Percentiles rank a stretch among this genome's conserved stretches.
These are phyloP conservation scores for Aspergillus hortae DNA, from an alignment of 2,329 filamentous ascomycete species.

Conservation along the genomic window DNA sequence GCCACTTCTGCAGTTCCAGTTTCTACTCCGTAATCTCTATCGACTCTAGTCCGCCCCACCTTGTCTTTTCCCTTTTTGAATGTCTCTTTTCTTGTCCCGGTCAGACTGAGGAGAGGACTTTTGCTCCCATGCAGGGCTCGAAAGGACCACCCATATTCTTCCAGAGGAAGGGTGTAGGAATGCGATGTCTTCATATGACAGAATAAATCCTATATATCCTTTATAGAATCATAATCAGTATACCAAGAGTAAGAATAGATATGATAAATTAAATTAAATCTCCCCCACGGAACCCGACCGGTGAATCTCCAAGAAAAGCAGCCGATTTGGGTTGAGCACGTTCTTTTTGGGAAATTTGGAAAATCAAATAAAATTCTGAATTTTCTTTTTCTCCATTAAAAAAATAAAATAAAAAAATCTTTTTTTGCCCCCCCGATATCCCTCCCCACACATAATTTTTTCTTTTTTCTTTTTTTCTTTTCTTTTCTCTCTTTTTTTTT, in stretches of 20 bases:
- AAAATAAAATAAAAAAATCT: no score
- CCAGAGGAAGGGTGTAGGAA: background rate
- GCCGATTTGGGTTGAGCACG: conserved; percentile 22
- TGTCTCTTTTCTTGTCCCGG: conserved; percentile 7
- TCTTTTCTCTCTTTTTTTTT: no score
- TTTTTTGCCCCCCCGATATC: conserved; percentile 29
- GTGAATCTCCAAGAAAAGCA: conserved; percentile 20
- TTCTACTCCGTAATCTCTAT: conserved; percentile 18
- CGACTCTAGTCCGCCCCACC: conserved; percentile 16
- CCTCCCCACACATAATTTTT: conserved; percentile 25
- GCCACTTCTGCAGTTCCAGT: conserved; percentile 20
- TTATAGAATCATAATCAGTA: no score
- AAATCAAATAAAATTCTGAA: conserved; percentile 3
- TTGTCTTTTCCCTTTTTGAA: conserved; percentile 7
- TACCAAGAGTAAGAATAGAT: conserved; percentile 3
- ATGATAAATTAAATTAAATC: conserved; percentile 8
- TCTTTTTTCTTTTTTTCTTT: conserved; percentile 13
- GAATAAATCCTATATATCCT: no score
- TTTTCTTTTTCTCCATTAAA: conserved; percentile 17
- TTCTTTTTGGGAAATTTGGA: conserved; percentile 15
- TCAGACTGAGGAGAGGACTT: conserved; percentile 8
- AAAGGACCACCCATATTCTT: conserved; percentile 4
- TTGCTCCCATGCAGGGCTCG: conserved; percentile 7
- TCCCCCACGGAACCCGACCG: conserved; percentile 15
- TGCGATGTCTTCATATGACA: no score